Evolutionary conservation across 441 rosid species (phyloP), one percentile per base, ranked within the genome.

Genomic region (Pelargonium fulgidum): DNA sequence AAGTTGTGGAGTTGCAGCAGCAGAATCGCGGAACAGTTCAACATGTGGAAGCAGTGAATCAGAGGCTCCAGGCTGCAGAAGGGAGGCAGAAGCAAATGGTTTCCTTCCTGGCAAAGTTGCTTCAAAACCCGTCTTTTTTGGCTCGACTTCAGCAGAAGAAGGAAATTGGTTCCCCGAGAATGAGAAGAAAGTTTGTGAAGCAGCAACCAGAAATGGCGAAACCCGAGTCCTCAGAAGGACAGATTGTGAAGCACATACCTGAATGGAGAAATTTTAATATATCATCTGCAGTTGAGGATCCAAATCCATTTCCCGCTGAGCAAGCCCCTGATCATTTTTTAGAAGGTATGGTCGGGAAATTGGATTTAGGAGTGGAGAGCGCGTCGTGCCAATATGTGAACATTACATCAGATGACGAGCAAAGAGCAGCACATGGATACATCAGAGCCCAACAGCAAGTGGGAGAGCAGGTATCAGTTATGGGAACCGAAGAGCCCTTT

Each of bases 11-110:
- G 75, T 83, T 93, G 78, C 91, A 85, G 81, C 86, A 84, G 70
- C 86, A 91, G 80, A 84, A 83, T 67, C 73, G 24, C 14, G 86
- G 92, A 62, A 80, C 91, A 2, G 82, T 76, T 72, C 79, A 54
- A 9, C 86, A 83, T 56, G 66, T 87, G 65, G 81, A 86, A 75
- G 73, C 68, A 6, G 88, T 89, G 59, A 83, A 83, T 68, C 75
- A 80, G 74, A 89, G 89, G 75, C 82, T 93, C 69, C 86, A 83
- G 75, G 86, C 78, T 70, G 93, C 96, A 9, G 97, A 93, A 81
- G 79, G 77, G 59, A 77, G 84, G 65, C 99, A 91, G 84, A 88
- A 86, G 80, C 93, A 85, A 68, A 85, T 93, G 90, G 76, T 89
- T 67, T 87, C 91, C 0, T 93, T 91, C 85, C 77, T 93, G 72